A percentile compares a stretch with the other conserved stretches of the same genome.
phyloP scores from a whole-genome alignment of 768 basidiomycete species.

The Rhodosporidiobolus odoratus region DNA sequence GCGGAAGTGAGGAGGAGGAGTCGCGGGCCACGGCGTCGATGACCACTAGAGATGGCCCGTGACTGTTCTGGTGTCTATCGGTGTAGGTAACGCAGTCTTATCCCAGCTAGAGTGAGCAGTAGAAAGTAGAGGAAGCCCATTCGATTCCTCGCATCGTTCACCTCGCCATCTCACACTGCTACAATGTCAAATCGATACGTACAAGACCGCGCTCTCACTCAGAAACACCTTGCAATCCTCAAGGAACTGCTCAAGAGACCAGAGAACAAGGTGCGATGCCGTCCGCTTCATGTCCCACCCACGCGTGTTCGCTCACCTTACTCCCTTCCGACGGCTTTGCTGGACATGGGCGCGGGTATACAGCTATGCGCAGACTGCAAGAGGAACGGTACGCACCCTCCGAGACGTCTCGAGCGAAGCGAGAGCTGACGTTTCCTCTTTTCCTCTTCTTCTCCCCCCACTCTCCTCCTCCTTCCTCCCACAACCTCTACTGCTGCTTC shows the following conservation, averaged over 20 bases:
- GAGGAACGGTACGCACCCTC: constrained; percentile 67
- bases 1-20: too few species aligned
- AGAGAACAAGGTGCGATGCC: constrained; percentile 68
- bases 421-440: background rate
- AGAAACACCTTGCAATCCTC: constrained; percentile 52
- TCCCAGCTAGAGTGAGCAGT: too few species aligned
- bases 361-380: constrained; percentile 85
- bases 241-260: constrained; percentile 80
- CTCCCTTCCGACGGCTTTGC: background rate
- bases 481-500: too few species aligned
- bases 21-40: too few species aligned
- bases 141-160: too few species aligned
- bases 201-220: constrained; percentile 20
- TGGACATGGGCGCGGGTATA: background rate
- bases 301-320: background rate
- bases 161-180: too few species aligned
- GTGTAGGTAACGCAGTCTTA: too few species aligned
- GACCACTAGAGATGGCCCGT: too few species aligned
- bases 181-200: constrained; percentile 27
- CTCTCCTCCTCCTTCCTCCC: background rate
- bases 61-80: too few species aligned
- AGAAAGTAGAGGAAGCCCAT: too few species aligned
- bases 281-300: background rate
- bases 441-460: background rate
- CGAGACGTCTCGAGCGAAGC: background rate